Conservation (phyloP, 371 early-diverging fungal species). For the Circinella minor region DNA sequence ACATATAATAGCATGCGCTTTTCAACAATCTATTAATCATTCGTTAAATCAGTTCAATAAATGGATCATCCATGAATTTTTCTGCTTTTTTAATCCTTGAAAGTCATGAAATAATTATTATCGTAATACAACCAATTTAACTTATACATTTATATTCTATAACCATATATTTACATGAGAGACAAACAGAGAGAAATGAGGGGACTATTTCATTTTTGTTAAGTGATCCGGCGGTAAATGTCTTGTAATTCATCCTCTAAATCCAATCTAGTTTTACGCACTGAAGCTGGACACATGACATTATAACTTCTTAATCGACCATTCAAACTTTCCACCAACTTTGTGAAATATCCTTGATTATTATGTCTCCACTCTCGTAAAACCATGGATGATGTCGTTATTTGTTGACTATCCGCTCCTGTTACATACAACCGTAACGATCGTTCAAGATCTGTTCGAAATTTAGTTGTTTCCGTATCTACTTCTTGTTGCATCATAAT, state of each 20-base stretch:
- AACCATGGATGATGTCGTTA: background rate
- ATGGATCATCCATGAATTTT: too few species aligned
- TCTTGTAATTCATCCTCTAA: constrained; percentile 27
- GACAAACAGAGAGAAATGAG: too few species aligned
- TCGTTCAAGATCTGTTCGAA: constrained; percentile 33
- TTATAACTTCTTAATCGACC: constrained; percentile 35
- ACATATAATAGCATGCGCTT: background rate
- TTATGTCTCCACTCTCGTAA: constrained; percentile 19
- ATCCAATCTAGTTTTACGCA: constrained; percentile 27
- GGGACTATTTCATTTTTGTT: too few species aligned
- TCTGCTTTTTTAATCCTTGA: too few species aligned
- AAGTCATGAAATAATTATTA: too few species aligned
- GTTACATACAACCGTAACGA: constrained; percentile 9
- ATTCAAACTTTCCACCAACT: constrained; percentile 20
- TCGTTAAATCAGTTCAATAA: background rate
- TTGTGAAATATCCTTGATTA: constrained; percentile 24
- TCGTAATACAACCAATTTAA: too few species aligned
- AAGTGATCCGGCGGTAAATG: background rate
- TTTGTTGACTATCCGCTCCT: background rate
- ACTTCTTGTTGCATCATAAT: constrained; percentile 53
- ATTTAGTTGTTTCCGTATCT: constrained; percentile 37
- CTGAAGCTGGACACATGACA: constrained; percentile 39
- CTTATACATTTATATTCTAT: too few species aligned
- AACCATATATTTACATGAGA: too few species aligned
- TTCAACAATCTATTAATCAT: background rate